These are phyloP conservation scores for Drechmeria coniospora DNA, from an alignment of 2,329 filamentous ascomycete species.

Conservation along the genomic window DNA sequence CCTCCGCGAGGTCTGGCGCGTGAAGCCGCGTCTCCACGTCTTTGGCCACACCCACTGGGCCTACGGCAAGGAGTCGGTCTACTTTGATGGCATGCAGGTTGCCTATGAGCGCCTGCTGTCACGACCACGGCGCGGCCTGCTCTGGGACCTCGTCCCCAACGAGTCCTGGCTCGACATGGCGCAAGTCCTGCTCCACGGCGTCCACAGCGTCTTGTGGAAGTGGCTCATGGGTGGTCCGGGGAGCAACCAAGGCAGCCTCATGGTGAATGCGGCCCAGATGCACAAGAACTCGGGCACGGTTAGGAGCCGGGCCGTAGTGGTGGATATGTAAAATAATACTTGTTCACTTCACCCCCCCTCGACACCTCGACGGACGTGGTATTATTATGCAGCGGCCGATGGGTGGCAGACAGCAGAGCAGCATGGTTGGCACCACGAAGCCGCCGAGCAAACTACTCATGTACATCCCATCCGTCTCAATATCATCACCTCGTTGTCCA, in stretches of 20 bases:
- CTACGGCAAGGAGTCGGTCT: constrained; percentile 52
- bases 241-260: constrained; percentile 30
- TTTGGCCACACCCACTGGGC: constrained; percentile 77
- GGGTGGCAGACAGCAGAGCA: too few species aligned
- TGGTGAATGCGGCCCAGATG: constrained; percentile 44
- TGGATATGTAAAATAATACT: constrained; percentile 13
- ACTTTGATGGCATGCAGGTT: constrained; percentile 60
- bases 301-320: constrained; percentile 22
- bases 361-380: not conserved
- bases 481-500: too few species aligned
- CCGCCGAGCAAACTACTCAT: too few species aligned
- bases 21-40: constrained; percentile 60
- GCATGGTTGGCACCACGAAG: too few species aligned
- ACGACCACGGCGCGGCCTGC: constrained; percentile 22
- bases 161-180: constrained; percentile 29
- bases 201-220: constrained; percentile 35
- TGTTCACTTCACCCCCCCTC: not conserved
- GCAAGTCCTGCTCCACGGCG: constrained; percentile 27
- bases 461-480: too few species aligned
- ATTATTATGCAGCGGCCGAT: too few species aligned
- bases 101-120: constrained; percentile 53
- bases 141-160: constrained; percentile 32
- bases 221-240: constrained; percentile 39
- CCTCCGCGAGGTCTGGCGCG: constrained; percentile 56
- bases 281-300: constrained; percentile 34